Evolutionary conservation across 1,139 yeast species (phyloP).

Genomic region (Kodamaea alishanica): DNA sequence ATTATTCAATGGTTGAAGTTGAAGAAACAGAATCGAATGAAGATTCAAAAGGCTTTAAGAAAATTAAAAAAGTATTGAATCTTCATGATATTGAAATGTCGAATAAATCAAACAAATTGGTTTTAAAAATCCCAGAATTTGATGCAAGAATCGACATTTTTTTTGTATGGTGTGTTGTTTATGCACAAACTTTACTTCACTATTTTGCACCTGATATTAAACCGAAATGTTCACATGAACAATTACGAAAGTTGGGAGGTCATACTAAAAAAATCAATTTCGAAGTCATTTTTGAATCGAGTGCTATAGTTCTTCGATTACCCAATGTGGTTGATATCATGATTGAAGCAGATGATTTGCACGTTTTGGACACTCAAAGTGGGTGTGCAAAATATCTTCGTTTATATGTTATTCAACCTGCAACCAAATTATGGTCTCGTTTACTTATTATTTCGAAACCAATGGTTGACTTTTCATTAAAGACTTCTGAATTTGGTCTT

Average conservation of each 20-base stretch:
- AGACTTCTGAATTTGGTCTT: constrained; percentile 12
- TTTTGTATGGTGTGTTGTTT: constrained; percentile 42
- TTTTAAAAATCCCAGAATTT: constrained; percentile 32
- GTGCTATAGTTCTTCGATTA: constrained; percentile 43
- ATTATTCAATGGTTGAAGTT: constrained; percentile 7
- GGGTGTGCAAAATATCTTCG: constrained; percentile 37
- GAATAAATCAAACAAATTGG: constrained; percentile 19
- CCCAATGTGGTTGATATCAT: constrained; percentile 52
- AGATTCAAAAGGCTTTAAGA: constrained; percentile 18
- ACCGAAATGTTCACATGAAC: constrained; percentile 26
- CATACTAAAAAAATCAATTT: constrained; percentile 24
- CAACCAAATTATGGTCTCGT: constrained; percentile 45
- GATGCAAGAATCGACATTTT: constrained; percentile 43
- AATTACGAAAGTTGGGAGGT: constrained; percentile 21
- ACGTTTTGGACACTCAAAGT: constrained; percentile 26
- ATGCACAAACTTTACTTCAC: constrained; percentile 36
- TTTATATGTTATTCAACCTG: constrained; percentile 54
- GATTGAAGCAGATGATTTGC: constrained; percentile 45
- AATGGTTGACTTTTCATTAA: constrained; percentile 22
- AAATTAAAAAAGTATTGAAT: constrained; percentile 34
- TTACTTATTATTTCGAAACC: constrained; percentile 40
- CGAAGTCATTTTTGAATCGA: constrained; percentile 37
- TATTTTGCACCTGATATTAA: constrained; percentile 36
- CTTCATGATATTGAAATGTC: constrained; percentile 22
- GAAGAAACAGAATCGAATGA: constrained; percentile 18